phyloP scores from a whole-genome alignment of 2,329 filamentous ascomycete genomes.

The Fusarium drepaniforme region DNA sequence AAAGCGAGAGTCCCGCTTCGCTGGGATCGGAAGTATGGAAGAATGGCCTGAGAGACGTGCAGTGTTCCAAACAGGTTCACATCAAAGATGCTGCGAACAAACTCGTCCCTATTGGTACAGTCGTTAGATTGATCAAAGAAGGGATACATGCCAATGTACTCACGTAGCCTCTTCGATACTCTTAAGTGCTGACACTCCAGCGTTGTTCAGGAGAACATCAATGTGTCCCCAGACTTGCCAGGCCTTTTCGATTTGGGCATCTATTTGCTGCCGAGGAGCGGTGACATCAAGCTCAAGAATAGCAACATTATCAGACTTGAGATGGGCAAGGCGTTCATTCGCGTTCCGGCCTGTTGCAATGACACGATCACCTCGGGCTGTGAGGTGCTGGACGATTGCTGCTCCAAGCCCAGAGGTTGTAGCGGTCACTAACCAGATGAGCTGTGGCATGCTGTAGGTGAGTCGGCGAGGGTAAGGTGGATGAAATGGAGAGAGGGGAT shows the following conservation, averaged over 20 bases:
- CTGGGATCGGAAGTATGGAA: conserved; percentile 45
- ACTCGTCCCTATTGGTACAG: conserved; percentile 33
- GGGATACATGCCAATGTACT: conserved; percentile 3
- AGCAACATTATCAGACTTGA: conserved; percentile 44
- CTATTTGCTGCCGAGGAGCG: conserved; percentile 27
- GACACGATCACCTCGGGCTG: conserved; percentile 46
- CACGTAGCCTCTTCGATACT: conserved; percentile 48
- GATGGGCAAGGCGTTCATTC: conserved; percentile 36
- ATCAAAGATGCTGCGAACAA: conserved; percentile 42
- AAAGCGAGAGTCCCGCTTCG: conserved; percentile 44
- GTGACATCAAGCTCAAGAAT: conserved; percentile 50
- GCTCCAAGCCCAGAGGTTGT: conserved; percentile 48
- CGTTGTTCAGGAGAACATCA: conserved; percentile 50
- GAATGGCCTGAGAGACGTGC: conserved; percentile 43
- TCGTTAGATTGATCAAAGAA: background rate
- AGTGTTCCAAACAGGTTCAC: conserved; percentile 46
- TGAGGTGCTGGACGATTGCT: conserved; percentile 32
- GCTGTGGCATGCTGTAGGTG: background rate
- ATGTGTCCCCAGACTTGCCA: conserved; percentile 49
- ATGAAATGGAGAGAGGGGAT: background rate
- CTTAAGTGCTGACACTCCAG: conserved; percentile 46
- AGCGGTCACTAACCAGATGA: conserved; percentile 50
- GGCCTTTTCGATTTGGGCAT: conserved; percentile 39
- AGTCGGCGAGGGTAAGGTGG: background rate
- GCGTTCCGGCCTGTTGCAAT: conserved; percentile 47